Conservation (phyloP, 2,329 filamentous ascomycete species). For the Bipolaris cookei region DNA sequence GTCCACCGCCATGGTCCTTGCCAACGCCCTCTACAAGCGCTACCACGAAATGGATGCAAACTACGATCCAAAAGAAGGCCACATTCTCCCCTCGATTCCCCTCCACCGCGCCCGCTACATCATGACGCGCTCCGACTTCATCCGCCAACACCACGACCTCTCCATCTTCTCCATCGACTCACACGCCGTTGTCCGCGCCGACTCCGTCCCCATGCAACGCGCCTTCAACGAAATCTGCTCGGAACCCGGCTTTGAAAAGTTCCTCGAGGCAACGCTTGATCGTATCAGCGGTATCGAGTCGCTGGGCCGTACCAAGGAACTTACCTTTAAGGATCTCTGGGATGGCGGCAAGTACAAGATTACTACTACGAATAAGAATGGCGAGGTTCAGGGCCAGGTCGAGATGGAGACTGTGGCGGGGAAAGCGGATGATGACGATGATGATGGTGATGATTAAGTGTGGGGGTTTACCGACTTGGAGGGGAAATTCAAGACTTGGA, state of each 20-base stretch:
- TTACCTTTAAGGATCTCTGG: constrained; percentile 94
- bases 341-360: constrained; percentile 75
- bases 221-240: constrained; percentile 86
- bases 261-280: constrained; percentile 80
- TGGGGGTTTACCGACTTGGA: neutral
- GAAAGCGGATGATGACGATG: constrained; percentile 36
- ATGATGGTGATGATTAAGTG: constrained; percentile 21
- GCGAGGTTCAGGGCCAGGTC: constrained; percentile 36
- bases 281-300: constrained; percentile 93
- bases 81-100: constrained; percentile 75
- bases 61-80: constrained; percentile 71
- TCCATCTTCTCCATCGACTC: constrained; percentile 96
- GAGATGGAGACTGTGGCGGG: constrained; percentile 44
- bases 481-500: neutral
- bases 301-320: constrained; percentile 87
- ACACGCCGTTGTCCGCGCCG: constrained; percentile 83
- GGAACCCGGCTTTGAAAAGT: constrained; percentile 77
- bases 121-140: constrained; percentile 96
- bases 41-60: constrained; percentile 67
- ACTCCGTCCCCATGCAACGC: constrained; percentile 93
- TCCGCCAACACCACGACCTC: constrained; percentile 87
- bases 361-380: constrained; percentile 39
- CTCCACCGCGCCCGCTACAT: constrained; percentile 64
- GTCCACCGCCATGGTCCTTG: constrained; percentile 92
- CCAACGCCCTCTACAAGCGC: constrained; percentile 85